phyloP scores from a whole-genome alignment of 345 rosid species.

The thale cress (Arabidopsis thaliana) region TAIR10.1 NC_003074.8:20232001-20232500 shows the following conservation, averaged over 20 bases:
- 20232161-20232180: constrained; percentile 95
- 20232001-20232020: constrained; percentile 93
- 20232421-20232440: constrained; percentile 91
- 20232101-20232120: constrained; percentile 94
- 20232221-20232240: constrained; percentile 88
- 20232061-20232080: constrained; percentile 95
- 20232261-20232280: constrained; percentile 23
- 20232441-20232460: constrained; percentile 87
- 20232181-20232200: constrained; percentile 78
- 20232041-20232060: constrained; percentile 92
- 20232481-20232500: constrained; percentile 91
- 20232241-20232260: constrained; percentile 62
- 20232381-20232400: constrained; percentile 89
- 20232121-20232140: constrained; percentile 89
- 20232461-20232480: constrained; percentile 90
- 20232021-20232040: constrained; percentile 79
- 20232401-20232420: constrained; percentile 90
- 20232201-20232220: constrained; percentile 77
- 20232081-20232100: constrained; percentile 80
- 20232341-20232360: constrained; percentile 86
- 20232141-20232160: constrained; percentile 86
- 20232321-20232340: constrained; percentile 69
- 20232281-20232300: constrained; percentile 6
- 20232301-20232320: background rate
- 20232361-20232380: constrained; percentile 68